A percentile compares a stretch with the other conserved stretches of the same genome.
Conservation (phyloP, 1,284 basidiomycete genomes). For the Fomes fomentarius region DNA sequence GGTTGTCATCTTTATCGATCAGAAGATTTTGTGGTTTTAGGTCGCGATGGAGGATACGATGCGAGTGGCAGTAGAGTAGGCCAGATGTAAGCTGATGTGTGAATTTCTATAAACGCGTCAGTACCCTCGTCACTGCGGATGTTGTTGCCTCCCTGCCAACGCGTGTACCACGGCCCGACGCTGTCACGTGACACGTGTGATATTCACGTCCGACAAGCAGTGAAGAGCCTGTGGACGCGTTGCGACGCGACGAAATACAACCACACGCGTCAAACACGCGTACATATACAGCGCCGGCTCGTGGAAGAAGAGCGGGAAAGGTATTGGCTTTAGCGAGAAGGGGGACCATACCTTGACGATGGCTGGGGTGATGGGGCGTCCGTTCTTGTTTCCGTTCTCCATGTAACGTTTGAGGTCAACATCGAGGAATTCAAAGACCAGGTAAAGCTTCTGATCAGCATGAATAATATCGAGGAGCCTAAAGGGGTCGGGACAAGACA, state of each 20-base stretch:
- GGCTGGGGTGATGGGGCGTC: conserved; percentile 73
- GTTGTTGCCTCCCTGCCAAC: not conserved
- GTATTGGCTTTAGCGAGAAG: not conserved
- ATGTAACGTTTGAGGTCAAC: conserved; percentile 97
- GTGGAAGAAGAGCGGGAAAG: not conserved
- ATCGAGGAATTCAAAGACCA: conserved; percentile 96
- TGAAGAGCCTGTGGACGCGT: conserved; percentile 29
- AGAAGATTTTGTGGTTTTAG: conserved; percentile 98
- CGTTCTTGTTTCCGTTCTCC: conserved; percentile 79
- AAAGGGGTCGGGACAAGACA: conserved; percentile 11
- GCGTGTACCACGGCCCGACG: not conserved
- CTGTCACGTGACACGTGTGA: conserved; percentile 32
- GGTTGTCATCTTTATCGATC: conserved; percentile 88
- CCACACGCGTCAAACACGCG: conserved; percentile 32
- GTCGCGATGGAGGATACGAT: conserved; percentile 95
- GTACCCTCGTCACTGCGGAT: not conserved
- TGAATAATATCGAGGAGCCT: conserved; percentile 97
- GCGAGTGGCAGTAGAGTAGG: conserved; percentile 93
- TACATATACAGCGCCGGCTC: conserved; percentile 2
- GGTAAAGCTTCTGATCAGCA: conserved; percentile 94
- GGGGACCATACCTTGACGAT: conserved; percentile 78
- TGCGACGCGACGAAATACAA: conserved; percentile 28
- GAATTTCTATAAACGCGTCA: conserved; percentile 69
- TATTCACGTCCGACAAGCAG: conserved; percentile 8
- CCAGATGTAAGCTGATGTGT: conserved; percentile 87